Conservation (phyloP, 2,329 filamentous ascomycete species). For the Colletotrichum sansevieriae region DNA sequence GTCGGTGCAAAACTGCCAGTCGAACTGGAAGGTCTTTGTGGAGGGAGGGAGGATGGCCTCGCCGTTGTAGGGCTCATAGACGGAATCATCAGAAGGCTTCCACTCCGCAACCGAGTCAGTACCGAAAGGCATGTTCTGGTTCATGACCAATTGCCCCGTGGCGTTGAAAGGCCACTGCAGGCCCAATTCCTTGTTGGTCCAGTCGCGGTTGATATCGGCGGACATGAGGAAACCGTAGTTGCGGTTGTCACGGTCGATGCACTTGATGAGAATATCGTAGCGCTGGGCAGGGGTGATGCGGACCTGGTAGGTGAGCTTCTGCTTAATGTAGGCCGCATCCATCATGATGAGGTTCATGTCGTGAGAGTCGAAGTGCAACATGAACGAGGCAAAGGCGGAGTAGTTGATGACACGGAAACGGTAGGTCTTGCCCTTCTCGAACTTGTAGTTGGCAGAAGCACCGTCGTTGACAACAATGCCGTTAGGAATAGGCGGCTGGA, state of each 20-base stretch:
- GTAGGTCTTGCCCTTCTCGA: slow-evolving; percentile 59
- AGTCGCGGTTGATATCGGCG: slow-evolving; percentile 60
- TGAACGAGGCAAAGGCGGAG: slow-evolving; percentile 57
- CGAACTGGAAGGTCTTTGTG: slow-evolving; percentile 67
- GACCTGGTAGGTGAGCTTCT: slow-evolving; percentile 53
- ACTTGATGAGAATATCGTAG: slow-evolving; percentile 60
- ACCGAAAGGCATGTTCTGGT: slow-evolving; percentile 47
- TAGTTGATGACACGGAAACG: slow-evolving; percentile 62
- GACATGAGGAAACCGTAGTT: slow-evolving; percentile 60
- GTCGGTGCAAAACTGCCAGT: slow-evolving; percentile 71
- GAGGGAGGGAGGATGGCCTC: slow-evolving; percentile 63
- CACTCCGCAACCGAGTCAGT: slow-evolving; percentile 51
- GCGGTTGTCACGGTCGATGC: slow-evolving; percentile 51
- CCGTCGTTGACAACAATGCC: slow-evolving; percentile 60
- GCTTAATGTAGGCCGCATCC: slow-evolving; percentile 57
- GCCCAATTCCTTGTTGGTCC: slow-evolving; percentile 45
- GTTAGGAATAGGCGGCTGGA: slow-evolving; percentile 57
- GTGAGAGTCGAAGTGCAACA: slow-evolving; percentile 59
- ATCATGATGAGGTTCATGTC: slow-evolving; percentile 61
- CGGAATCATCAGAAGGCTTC: slow-evolving; percentile 73
- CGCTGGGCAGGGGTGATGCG: slow-evolving; percentile 59
- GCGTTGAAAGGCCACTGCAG: slow-evolving; percentile 54
- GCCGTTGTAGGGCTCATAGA: slow-evolving; percentile 68
- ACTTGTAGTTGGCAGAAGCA: slow-evolving; percentile 50
- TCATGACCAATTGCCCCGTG: slow-evolving; percentile 59